Evolutionary conservation across 768 basidiomycete genomes (phyloP).

Genomic region (Kwoniella botswanensis): DNA sequence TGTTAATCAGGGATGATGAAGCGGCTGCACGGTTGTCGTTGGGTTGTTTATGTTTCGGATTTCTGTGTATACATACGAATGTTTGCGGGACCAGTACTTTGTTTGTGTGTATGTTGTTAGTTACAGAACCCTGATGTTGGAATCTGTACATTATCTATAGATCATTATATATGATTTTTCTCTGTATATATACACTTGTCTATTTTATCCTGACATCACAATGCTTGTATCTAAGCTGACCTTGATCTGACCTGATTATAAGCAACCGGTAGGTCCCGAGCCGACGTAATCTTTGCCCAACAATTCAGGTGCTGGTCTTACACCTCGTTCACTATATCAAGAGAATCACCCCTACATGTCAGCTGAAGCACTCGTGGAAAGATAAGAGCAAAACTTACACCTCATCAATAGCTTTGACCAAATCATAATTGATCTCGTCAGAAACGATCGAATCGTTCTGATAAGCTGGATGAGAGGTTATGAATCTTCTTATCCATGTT

Average conservation of each 20-base stretch:
- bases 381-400: slow-evolving; percentile 67
- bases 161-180: too few relatives aligned
- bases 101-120: too few relatives aligned
- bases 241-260: slow-evolving; percentile 10
- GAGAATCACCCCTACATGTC: not conserved
- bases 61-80: too few relatives aligned
- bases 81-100: too few relatives aligned
- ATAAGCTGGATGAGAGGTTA: slow-evolving; percentile 88
- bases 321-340: slow-evolving; percentile 51
- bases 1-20: too few relatives aligned
- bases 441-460: slow-evolving; percentile 89
- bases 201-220: too few relatives aligned
- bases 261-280: slow-evolving; percentile 46
- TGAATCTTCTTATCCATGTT: slow-evolving; percentile 90
- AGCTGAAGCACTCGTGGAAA: not conserved
- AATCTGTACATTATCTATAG: too few relatives aligned
- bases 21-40: too few relatives aligned
- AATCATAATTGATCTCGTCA: slow-evolving; percentile 91
- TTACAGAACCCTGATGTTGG: too few relatives aligned
- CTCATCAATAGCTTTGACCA: slow-evolving; percentile 84
- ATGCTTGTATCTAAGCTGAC: too few relatives aligned
- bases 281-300: slow-evolving; percentile 51
- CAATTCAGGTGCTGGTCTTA: slow-evolving; percentile 51
- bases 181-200: too few relatives aligned
- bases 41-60: too few relatives aligned